phyloP scores from a whole-genome alignment of 2,329 filamentous ascomycete genomes.

The Trichoderma sp. region DNA sequence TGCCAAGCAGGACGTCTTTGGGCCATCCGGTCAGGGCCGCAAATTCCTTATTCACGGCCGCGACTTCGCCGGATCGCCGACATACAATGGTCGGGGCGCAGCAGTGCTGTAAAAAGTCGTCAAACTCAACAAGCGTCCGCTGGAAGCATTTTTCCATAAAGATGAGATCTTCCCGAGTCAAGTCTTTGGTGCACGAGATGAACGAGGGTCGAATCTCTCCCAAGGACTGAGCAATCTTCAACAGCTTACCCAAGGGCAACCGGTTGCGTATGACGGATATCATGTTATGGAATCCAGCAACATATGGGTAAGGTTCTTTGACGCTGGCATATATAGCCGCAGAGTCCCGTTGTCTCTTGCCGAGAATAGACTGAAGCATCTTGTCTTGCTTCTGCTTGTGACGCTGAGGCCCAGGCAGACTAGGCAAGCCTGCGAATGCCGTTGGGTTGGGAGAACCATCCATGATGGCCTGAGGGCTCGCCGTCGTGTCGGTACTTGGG shows the following conservation, averaged over 20 bases:
- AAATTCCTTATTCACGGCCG: conserved; percentile 94
- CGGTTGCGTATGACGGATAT: conserved; percentile 77
- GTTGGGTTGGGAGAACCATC: conserved; percentile 52
- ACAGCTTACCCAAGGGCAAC: conserved; percentile 73
- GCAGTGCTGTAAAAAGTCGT: conserved; percentile 85
- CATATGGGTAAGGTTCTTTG: conserved; percentile 89
- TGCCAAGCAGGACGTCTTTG: conserved; percentile 83
- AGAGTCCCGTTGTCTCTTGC: conserved; percentile 68
- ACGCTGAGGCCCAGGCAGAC: conserved; percentile 35
- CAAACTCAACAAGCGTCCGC: conserved; percentile 86
- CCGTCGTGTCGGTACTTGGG: conserved; percentile 64
- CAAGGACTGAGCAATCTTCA: conserved; percentile 83
- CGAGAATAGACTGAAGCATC: conserved; percentile 53
- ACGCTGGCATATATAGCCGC: conserved; percentile 87
- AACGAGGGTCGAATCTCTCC: conserved; percentile 90
- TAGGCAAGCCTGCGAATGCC: conserved; percentile 35
- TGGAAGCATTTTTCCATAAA: conserved; percentile 99
- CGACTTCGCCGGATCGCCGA: conserved; percentile 90
- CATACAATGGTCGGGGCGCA: conserved; percentile 91
- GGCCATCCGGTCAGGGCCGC: conserved; percentile 94
- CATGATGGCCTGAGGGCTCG: conserved; percentile 61
- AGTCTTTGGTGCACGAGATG: conserved; percentile 85
- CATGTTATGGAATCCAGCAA: conserved; percentile 84
- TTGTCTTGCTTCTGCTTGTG: conserved; percentile 48
- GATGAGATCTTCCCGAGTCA: conserved; percentile 84